phyloP scores from a whole-genome alignment of 768 basidiomycete genomes.

The Lentinus tigrinus region DNA sequence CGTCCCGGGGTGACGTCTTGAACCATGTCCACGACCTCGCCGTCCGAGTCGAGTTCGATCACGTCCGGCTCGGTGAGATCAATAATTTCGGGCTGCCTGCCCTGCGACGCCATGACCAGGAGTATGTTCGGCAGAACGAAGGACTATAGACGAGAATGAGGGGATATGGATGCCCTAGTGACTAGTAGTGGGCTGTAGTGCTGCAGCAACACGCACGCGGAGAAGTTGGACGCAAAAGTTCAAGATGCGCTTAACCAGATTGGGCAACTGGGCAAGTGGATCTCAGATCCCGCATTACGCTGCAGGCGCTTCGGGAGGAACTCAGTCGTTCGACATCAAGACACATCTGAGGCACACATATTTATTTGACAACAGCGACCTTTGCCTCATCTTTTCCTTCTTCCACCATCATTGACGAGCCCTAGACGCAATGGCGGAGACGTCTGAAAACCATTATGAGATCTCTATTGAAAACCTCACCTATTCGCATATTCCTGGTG shows the following conservation, averaged over 20 bases:
- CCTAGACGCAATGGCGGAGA: slow-evolving; percentile 3
- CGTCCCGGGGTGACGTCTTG: neutral
- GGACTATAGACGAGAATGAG: neutral
- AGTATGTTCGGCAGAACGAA: neutral
- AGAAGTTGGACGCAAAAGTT: slow-evolving; percentile 10
- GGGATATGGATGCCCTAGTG: neutral
- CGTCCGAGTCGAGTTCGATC: slow-evolving; percentile 26
- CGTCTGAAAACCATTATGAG: slow-evolving; percentile 26
- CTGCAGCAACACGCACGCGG: neutral
- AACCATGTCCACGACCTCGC: slow-evolving; percentile 10
- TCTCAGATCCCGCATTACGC: neutral
- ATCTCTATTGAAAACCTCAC: slow-evolving; percentile 48
- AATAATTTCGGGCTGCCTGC: slow-evolving; percentile 19
- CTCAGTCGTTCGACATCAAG: no score
- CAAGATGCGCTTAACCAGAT: slow-evolving; percentile 3
- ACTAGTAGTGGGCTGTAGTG: neutral
- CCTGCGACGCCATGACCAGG: neutral
- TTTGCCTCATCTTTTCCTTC: neutral
- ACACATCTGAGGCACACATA: no score
- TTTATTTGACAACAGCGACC: no score
- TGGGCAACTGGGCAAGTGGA: neutral
- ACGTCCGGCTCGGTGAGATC: slow-evolving; percentile 23
- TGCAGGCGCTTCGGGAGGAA: no score
- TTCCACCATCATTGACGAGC: neutral
- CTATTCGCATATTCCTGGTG: slow-evolving; percentile 48